phyloP scores from a whole-genome alignment of 202 grass and related monocot genomes.

The Tripidium arundinaceum region DNA sequence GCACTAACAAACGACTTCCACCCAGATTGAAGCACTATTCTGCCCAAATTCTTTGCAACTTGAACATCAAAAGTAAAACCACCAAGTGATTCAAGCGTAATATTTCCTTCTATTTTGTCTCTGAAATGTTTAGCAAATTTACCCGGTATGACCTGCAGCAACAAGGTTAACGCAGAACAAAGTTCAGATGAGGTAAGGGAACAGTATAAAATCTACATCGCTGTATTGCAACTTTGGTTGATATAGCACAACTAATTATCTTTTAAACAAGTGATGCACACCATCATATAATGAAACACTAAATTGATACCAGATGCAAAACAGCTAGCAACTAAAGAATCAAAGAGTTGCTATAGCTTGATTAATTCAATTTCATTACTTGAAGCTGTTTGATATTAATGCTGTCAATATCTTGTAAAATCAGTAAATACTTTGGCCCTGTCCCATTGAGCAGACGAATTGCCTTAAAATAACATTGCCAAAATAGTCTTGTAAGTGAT shows the following conservation, averaged over 20 bases:
- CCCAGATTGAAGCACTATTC: conserved; percentile 1
- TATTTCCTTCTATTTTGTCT: not conserved
- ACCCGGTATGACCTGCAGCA: not conserved
- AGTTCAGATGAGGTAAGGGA: not conserved
- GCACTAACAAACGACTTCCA: conserved; percentile 37
- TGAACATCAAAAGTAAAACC: not conserved
- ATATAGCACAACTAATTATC: not conserved
- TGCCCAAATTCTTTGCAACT: not conserved
- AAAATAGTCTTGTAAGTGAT: not conserved
- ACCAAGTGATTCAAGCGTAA: not conserved
- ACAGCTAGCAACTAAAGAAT: not conserved
- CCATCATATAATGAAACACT: not conserved
- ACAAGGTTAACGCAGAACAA: not conserved
- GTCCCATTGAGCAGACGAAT: not conserved
- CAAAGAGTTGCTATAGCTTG: not conserved
- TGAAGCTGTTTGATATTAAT: not conserved
- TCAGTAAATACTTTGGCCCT: not conserved
- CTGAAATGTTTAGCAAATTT: not conserved
- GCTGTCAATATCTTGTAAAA: not conserved
- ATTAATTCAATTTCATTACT: not conserved
- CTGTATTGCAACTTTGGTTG: not conserved
- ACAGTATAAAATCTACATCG: not conserved
- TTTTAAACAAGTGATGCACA: not conserved
- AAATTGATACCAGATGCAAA: not conserved
- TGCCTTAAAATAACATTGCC: not conserved